A percentile compares a stretch with the other conserved stretches of the same genome.
phyloP scores from a whole-genome alignment of 2,329 filamentous ascomycete genomes.

The Nannizzia gypsea region DNA sequence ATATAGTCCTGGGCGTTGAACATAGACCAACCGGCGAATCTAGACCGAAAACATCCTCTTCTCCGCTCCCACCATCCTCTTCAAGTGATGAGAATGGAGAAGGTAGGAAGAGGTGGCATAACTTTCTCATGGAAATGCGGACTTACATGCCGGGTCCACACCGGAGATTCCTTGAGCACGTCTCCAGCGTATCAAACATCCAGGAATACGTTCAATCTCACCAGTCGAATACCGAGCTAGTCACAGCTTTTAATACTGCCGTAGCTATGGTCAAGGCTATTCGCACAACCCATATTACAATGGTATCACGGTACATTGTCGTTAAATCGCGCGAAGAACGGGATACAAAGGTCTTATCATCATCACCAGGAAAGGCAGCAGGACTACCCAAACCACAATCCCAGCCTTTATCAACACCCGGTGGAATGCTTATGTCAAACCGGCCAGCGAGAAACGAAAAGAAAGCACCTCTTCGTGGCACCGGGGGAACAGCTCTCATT shows the following conservation, averaged over 20 bases:
- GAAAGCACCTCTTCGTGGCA: slow-evolving; percentile 61
- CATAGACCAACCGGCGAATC: slow-evolving; percentile 78
- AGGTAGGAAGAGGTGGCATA: slow-evolving; percentile 51
- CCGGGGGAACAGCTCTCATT: slow-evolving; percentile 85
- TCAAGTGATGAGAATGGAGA: slow-evolving; percentile 38
- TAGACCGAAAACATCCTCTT: slow-evolving; percentile 5
- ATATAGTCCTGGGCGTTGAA: slow-evolving; percentile 77
- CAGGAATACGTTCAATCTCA: slow-evolving; percentile 63
- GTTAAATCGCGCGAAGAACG: slow-evolving; percentile 66
- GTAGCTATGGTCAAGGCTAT: slow-evolving; percentile 66
- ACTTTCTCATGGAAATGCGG: slow-evolving; percentile 95
- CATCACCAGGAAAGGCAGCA: not conserved
- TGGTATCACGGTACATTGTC: slow-evolving; percentile 93
- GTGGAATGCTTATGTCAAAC: slow-evolving; percentile 12
- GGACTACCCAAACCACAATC: not conserved
- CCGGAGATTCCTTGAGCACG: slow-evolving; percentile 73
- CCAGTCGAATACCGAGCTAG: slow-evolving; percentile 51
- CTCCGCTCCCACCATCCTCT: slow-evolving; percentile 26
- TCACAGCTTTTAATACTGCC: slow-evolving; percentile 80
- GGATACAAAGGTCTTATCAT: slow-evolving; percentile 46
- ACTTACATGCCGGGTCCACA: slow-evolving; percentile 93
- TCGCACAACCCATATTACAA: slow-evolving; percentile 89
- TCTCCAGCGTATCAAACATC: slow-evolving; percentile 72
- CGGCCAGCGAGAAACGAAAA: slow-evolving; percentile 26
- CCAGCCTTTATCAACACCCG: slow-evolving; percentile 35